A percentile compares a stretch with the other conserved stretches of the same genome.
These are phyloP conservation scores for Beauveria asiatica DNA, from an alignment of 2,329 filamentous ascomycete species.

Conservation along the genomic window DNA sequence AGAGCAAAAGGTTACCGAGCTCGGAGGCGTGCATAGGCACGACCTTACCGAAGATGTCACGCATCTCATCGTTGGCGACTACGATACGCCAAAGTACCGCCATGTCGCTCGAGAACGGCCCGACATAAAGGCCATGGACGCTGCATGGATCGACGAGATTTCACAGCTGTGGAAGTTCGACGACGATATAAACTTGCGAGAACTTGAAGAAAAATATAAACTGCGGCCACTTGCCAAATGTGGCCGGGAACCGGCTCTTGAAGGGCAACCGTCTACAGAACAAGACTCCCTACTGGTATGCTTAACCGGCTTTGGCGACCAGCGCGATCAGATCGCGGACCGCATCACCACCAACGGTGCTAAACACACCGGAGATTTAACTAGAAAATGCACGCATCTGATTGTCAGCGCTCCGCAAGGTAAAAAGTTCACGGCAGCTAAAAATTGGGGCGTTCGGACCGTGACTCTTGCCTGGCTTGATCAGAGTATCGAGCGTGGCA, in stretches of 20 bases:
- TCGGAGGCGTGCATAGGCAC: conserved; percentile 80
- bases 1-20: conserved; percentile 58
- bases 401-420: conserved; percentile 72
- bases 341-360: conserved; percentile 64
- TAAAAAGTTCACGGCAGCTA: conserved; percentile 85
- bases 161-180: conserved; percentile 73
- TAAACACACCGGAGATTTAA: conserved; percentile 81
- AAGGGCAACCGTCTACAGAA: conserved; percentile 16
- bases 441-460: conserved; percentile 68
- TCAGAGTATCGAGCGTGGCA: conserved; percentile 74
- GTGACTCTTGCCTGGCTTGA: conserved; percentile 80
- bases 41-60: conserved; percentile 95
- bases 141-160: conserved; percentile 78
- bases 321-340: conserved; percentile 63
- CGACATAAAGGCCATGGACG: conserved; percentile 74
- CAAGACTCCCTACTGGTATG: conserved; percentile 39
- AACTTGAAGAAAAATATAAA: conserved; percentile 58
- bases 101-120: conserved; percentile 86
- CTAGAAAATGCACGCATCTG: conserved; percentile 77
- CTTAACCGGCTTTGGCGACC: conserved; percentile 49
- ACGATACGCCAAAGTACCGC: conserved; percentile 86
- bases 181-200: conserved; percentile 63
- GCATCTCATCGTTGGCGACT: conserved; percentile 83
- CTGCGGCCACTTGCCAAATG: conserved; percentile 54
- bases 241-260: conserved; percentile 31